Evolutionary conservation across 2,329 filamentous ascomycete genomes (phyloP).

Genomic region (Xylaria sp.): DNA sequence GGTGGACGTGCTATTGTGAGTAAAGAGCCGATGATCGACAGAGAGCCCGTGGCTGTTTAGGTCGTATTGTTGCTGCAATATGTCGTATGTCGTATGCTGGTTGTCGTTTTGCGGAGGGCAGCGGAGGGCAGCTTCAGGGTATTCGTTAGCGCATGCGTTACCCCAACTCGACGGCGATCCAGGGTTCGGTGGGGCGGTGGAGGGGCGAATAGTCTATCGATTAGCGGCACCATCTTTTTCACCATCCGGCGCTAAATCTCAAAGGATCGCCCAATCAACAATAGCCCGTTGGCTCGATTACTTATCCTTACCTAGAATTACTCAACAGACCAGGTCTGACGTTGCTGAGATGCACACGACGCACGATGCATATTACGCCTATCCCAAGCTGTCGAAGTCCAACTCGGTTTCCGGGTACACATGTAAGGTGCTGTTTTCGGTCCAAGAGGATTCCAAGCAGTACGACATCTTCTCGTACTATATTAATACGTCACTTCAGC

Average conservation of each 20-base stretch:
- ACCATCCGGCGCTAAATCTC: not conserved
- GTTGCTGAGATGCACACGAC: not conserved
- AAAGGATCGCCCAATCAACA: not conserved
- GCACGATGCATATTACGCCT: not conserved
- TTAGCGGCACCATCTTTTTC: not conserved
- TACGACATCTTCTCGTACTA: not conserved
- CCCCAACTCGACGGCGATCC: not conserved
- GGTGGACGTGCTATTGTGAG: conserved; percentile 2
- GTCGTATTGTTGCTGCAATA: conserved; percentile 36
- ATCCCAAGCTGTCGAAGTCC: not conserved
- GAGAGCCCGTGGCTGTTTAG: not conserved
- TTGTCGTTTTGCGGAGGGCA: conserved; percentile 30
- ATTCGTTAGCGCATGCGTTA: not conserved
- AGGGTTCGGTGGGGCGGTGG: not conserved
- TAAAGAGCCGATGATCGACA: not conserved
- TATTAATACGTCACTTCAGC: not conserved
- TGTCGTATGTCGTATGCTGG: conserved; percentile 30
- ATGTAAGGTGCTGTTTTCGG: not conserved
- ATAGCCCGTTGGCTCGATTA: not conserved
- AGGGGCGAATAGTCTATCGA: conserved; percentile 6
- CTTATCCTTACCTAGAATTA: not conserved
- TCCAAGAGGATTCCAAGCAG: not conserved
- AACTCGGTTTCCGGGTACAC: not conserved
- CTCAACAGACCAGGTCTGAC: conserved; percentile 4
- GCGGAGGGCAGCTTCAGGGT: not conserved